These are phyloP conservation scores for Ampelocalamus luodianensis DNA, from an alignment of 176 grass and related monocot genomes.

Conservation along the genomic window DNA sequence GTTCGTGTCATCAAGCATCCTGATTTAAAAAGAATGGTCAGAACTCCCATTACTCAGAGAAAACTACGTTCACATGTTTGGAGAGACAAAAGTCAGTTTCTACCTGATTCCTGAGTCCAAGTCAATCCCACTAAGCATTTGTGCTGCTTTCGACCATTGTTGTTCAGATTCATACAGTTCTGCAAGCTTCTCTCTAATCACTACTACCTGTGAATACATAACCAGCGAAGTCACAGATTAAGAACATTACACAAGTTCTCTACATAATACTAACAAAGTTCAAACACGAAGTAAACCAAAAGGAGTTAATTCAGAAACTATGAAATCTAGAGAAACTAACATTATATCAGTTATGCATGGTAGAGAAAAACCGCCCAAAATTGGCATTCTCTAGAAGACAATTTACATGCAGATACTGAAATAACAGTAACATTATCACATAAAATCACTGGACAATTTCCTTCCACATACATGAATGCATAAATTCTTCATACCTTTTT, in stretches of 20 bases:
- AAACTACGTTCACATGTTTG: constrained; percentile 3
- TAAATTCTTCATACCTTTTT: not conserved
- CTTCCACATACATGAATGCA: not conserved
- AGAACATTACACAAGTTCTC: not conserved
- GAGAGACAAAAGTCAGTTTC: constrained; percentile 9
- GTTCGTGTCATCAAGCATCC: constrained; percentile 95
- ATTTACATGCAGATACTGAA: not conserved
- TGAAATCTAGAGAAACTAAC: not conserved
- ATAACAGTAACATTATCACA: not conserved
- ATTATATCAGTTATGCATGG: not conserved
- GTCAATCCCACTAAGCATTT: constrained; percentile 98
- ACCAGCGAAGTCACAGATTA: not conserved
- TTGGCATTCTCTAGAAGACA: not conserved
- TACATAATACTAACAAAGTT: not conserved
- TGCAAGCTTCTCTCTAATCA: constrained; percentile 98
- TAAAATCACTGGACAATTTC: constrained; percentile 8
- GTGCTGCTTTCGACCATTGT: constrained; percentile 95
- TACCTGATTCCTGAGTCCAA: constrained; percentile 99
- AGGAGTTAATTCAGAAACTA: not conserved
- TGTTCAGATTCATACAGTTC: constrained; percentile 96
- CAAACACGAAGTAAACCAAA: not conserved
- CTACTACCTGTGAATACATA: constrained; percentile 63
- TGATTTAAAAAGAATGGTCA: constrained; percentile 37
- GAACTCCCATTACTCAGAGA: not conserved
- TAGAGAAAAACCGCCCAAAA: not conserved